Evolutionary conservation across 1,284 basidiomycete genomes (phyloP).

Genomic region (Ustilago esculenta): DNA sequence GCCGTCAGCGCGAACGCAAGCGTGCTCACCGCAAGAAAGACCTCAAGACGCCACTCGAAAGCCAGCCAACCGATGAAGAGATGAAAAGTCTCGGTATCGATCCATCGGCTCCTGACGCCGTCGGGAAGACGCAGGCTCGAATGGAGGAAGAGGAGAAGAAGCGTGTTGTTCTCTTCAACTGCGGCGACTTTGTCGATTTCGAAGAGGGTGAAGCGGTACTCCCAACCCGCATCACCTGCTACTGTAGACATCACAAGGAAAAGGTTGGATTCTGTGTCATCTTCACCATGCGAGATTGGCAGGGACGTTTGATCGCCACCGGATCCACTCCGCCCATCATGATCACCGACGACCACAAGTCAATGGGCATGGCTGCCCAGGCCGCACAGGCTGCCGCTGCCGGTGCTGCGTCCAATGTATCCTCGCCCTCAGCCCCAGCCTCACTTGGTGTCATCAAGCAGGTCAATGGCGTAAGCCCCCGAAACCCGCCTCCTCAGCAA

Average conservation of each 20-base stretch:
- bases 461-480: slow-evolving; percentile 32
- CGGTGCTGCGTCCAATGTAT: slow-evolving; percentile 21
- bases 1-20: slow-evolving; percentile 74
- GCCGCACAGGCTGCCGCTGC: slow-evolving; percentile 29
- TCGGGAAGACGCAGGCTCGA: slow-evolving; percentile 45
- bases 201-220: slow-evolving; percentile 85
- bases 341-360: slow-evolving; percentile 95
- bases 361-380: slow-evolving; percentile 70
- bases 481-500: slow-evolving; percentile 9
- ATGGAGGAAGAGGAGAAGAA: slow-evolving; percentile 65
- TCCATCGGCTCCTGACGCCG: slow-evolving; percentile 51
- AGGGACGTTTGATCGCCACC: slow-evolving; percentile 82
- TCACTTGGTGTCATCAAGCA: slow-evolving; percentile 36
- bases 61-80: slow-evolving; percentile 56
- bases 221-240: slow-evolving; percentile 96
- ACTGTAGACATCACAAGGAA: slow-evolving; percentile 97
- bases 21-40: slow-evolving; percentile 62
- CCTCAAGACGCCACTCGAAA: slow-evolving; percentile 37
- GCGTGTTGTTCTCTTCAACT: slow-evolving; percentile 78
- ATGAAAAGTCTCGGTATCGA: slow-evolving; percentile 60
- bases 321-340: slow-evolving; percentile 87
- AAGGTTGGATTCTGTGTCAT: slow-evolving; percentile 93
- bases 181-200: slow-evolving; percentile 89
- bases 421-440: slow-evolving; percentile 28
- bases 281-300: slow-evolving; percentile 84